Evolutionary conservation across 306 rosid genomes (phyloP), one percentile per base, ranked within the genome.

Genomic region (Lathyrus aphaca): DNA sequence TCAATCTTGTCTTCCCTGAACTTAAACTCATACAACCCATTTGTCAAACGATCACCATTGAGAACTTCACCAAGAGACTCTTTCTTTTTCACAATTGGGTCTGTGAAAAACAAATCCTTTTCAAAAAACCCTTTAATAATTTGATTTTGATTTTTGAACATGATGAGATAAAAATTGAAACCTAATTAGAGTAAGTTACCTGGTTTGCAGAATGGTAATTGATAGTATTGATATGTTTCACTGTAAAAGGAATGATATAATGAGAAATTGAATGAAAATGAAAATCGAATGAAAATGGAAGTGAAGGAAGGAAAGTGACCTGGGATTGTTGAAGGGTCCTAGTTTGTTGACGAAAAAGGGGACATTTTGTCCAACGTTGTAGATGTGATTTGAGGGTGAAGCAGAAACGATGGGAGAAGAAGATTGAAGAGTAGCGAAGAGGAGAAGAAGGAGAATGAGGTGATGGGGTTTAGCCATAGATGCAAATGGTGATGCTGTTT

Each of bases 31-130:
- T 85, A 85, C 42, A 84, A 66, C 71, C 86, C 65, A 78, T 80
- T 87, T 74, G 85, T 59, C 75, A 92, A 82, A 29, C 96, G 91
- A 72, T 92, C 96, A 53, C 96, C 96, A 64, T 82, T 88, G 73
- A 92, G 73, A 66, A 90, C 89, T 79, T 92, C 96, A 48, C 98
- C 98, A 51, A 92, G 84, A 64, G 98, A 80, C 68, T 87, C 96
- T 74, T 76, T 86, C 88, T 88, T 88, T 78, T 38, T 80, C 61
- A 86, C 84, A 42, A 89, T 64, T 65, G 85, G 86, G 81, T 83
- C 96, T 92, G 92, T 77, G 55, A 61, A 73, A 78, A 79, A 79
- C 29, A 73, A 62, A 49, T 17, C 16, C 70, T 50, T 81, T 69
- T 77, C n/a, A 38, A 49, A 77, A 46, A 67, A 75, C 35, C 29